Evolutionary conservation across 129 eudicot genomes (phyloP), one percentile per base, ranked within the genome.

Genomic region (Deinandra increscens): DNA sequence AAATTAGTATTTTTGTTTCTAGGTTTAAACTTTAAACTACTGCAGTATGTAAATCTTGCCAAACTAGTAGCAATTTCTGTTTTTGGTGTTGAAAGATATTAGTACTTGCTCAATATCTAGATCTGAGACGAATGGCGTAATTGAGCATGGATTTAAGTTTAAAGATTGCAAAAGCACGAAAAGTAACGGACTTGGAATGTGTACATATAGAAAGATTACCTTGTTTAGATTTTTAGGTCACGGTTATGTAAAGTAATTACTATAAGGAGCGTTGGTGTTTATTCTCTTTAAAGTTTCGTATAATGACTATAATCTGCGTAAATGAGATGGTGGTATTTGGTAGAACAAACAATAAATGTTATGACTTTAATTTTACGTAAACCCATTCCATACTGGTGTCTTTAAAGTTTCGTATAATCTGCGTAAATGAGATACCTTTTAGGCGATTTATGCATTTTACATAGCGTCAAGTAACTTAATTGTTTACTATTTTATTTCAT

Each of bases 371-470:
- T 58, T 29, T 58, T 6, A 3, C 11, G 23, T 5, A 58, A 68
- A 58, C 26, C 14, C n/a, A 8, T 59, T 75, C 14, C 49, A n/a
- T 55, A 19, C 17, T 20, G n/a, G n/a, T n/a, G n/a, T n/a, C n/a
- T n/a, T n/a, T n/a, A n/a, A n/a, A n/a, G n/a, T n/a, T n/a, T n/a
- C n/a, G n/a, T n/a, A n/a, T n/a, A n/a, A n/a, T n/a, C n/a, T n/a
- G n/a, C 4, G 20, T 62, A 60, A 46, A 20, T 58, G 12, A 68
- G 42, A 58, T 75, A 45, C 74, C 69, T n/a, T 33, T 23, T 64
- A 50, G 39, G 18, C 7, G 14, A 23, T 6, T 0, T 36, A 3
- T 56, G n/a, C 9, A 4, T 41, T 18, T 39, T 38, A 4, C 39
- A 23, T 60, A 34, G 19, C 59, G 43, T 60, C 19, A 59, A 49